A percentile compares a stretch with the other conserved stretches of the same genome.
Conservation (phyloP, 2,329 filamentous ascomycete species). For the Phialocephala subalpina region DNA sequence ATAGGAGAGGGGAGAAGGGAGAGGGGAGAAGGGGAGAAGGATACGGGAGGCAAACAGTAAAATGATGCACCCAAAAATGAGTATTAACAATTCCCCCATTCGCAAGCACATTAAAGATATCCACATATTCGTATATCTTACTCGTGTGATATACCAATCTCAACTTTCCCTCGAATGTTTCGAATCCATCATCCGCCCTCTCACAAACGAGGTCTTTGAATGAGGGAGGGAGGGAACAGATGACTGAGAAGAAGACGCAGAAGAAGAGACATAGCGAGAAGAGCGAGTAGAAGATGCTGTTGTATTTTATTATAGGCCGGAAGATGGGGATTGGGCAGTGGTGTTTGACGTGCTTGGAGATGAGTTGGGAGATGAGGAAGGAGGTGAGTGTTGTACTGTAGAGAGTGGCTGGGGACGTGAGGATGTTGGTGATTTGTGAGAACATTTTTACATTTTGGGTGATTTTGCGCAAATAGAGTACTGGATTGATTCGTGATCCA, state of each 20-base stretch:
- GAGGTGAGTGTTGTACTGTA: neutral
- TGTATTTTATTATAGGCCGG: neutral
- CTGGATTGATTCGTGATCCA: neutral
- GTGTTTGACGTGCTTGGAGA: neutral
- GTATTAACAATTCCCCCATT: conserved; percentile 25
- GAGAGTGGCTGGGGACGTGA: neutral
- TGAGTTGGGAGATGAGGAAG: neutral
- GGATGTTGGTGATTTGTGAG: neutral
- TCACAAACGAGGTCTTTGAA: neutral
- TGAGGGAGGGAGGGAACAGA: neutral
- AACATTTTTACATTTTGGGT: neutral
- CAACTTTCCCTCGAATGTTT: neutral
- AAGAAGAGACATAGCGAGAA: neutral
- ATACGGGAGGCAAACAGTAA: no score
- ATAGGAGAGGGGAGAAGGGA: neutral
- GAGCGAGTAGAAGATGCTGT: neutral
- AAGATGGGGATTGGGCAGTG: neutral
- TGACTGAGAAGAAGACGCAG: neutral
- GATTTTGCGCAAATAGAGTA: neutral
- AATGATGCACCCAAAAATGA: neutral
- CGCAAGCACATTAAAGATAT: conserved; percentile 44
- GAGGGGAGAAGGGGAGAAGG: no score
- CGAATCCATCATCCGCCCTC: neutral
- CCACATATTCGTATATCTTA: conserved; percentile 45
- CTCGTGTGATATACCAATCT: conserved; percentile 39